Evolutionary conservation across 2,329 filamentous ascomycete genomes (phyloP), one percentile per base, ranked within the genome.

Genomic region (Fusarium xyrophilum): DNA sequence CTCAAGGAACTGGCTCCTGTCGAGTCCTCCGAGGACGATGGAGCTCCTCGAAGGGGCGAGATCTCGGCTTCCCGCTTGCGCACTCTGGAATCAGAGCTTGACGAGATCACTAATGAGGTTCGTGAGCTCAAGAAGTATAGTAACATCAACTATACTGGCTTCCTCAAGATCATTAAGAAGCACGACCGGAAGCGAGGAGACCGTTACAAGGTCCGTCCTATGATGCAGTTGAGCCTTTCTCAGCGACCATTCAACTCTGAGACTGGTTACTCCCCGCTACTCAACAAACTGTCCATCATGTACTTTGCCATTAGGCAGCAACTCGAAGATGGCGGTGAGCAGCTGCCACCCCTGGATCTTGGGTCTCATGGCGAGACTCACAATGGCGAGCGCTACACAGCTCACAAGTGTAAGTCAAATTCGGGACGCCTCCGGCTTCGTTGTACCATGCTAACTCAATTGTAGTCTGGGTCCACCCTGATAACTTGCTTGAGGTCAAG

Each of bases 121-220:
- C 95, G 91, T 78, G 92, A 97, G 83, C 86, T 99, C 72, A 96
- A 97, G 81, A 96, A 93, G 79, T 99, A 96, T 82, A 96, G 93
- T 79, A 92, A 91, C 69, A 90, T 97, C 82, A 99, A 99, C 82
- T 99, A 97, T 80, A 97, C 96, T 9, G 96, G 93, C 48, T 97
- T 98, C 80, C 86, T 97, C 76, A 99, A 99, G 85, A 97, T 97
- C 48, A 93, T 93, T 59, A 99, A 99, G 88, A 99, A 99, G 82
- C 96, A 99, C 81, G 96, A 99, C 80, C 92, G 96, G 71, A 96
- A 95, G 82, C 88, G 95, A 70, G 94, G 94, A 58, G 86, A 89
- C 70, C 86, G 89, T 55, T 98, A 98, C 83, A 93, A 91, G 78
- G 91, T 98, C 71, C 89, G 93, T 27, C 94, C 96, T 30, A 89